These are phyloP conservation scores for Gentiana straminea DNA, from an alignment of 257 asterid genomes.

Conservation along the genomic window DNA sequence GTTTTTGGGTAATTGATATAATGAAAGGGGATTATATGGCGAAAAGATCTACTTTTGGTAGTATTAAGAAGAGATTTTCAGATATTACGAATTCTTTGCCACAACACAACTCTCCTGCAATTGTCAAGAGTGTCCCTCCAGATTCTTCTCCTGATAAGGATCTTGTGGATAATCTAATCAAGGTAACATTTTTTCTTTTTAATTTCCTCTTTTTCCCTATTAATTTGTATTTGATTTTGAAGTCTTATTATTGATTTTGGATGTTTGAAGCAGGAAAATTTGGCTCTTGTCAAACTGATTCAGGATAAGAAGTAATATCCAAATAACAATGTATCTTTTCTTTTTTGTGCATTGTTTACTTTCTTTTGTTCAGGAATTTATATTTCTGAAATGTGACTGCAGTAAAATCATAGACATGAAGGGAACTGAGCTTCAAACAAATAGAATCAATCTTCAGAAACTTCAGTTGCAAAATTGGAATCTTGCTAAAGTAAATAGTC, in stretches of 20 bases:
- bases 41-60: conserved; percentile 66
- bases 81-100: conserved; percentile 70
- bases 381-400: conserved; percentile 15
- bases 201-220: neutral
- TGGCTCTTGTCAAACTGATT: conserved; percentile 58
- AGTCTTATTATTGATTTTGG: conserved; percentile 6
- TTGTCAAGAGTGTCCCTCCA: conserved; percentile 20
- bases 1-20: conserved; percentile 7
- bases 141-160: conserved; percentile 36
- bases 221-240: neutral
- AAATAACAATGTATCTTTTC: no score
- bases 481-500: conserved; percentile 77
- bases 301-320: conserved; percentile 62
- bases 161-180: conserved; percentile 41
- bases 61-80: conserved; percentile 53
- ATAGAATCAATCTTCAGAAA: conserved; percentile 56
- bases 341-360: no score
- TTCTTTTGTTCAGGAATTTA: neutral
- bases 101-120: conserved; percentile 45
- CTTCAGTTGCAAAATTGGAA: conserved; percentile 80
- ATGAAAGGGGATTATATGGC: conserved; percentile 68
- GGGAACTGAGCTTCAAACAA: conserved; percentile 59
- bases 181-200: conserved; percentile 24
- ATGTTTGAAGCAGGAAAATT: conserved; percentile 55
- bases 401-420: conserved; percentile 74